These are phyloP conservation scores for Lagenidium sp. DNA, from an alignment of 352 stramenopile species.

Conservation along the genomic window DNA sequence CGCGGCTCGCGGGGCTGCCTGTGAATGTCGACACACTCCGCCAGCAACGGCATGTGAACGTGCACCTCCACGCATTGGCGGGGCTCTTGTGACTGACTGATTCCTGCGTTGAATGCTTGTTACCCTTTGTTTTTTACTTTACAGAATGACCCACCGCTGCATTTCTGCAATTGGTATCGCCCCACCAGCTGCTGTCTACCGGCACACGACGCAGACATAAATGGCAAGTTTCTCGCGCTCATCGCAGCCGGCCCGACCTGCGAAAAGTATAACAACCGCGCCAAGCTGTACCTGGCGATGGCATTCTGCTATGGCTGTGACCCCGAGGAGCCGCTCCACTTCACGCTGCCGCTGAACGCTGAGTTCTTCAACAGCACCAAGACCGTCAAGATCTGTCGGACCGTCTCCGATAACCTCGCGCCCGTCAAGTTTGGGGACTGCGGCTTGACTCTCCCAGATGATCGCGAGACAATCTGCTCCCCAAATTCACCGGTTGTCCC, in stretches of 20 bases:
- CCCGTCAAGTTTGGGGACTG: conserved; percentile 51
- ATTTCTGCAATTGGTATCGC: conserved; percentile 74
- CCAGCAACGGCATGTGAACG: conserved; percentile 6
- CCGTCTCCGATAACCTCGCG: conserved; percentile 32
- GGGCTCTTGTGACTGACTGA: neutral
- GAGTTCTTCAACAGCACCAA: conserved; percentile 43
- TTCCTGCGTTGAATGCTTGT: too few relatives aligned
- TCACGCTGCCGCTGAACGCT: conserved; percentile 31
- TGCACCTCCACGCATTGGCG: neutral
- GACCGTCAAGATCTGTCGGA: conserved; percentile 60
- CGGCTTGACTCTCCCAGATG: conserved; percentile 44
- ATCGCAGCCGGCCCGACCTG: conserved; percentile 54
- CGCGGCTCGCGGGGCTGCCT: conserved; percentile 3
- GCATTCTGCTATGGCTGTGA: conserved; percentile 20
- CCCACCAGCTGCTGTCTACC: conserved; percentile 53
- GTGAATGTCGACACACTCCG: conserved; percentile 9
- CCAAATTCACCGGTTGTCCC: conserved; percentile 54
- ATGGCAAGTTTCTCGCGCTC: conserved; percentile 41
- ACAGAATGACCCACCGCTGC: conserved; percentile 54
- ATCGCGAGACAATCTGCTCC: conserved; percentile 45
- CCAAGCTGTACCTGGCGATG: conserved; percentile 39
- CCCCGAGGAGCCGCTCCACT: conserved; percentile 13
- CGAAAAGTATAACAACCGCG: conserved; percentile 59
- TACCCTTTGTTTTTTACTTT: too few relatives aligned
- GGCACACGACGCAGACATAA: conserved; percentile 54